Conservation (phyloP, 225 moss, liverwort and hornwort genomes). For the Pseudisothecium myosuroides region DNA sequence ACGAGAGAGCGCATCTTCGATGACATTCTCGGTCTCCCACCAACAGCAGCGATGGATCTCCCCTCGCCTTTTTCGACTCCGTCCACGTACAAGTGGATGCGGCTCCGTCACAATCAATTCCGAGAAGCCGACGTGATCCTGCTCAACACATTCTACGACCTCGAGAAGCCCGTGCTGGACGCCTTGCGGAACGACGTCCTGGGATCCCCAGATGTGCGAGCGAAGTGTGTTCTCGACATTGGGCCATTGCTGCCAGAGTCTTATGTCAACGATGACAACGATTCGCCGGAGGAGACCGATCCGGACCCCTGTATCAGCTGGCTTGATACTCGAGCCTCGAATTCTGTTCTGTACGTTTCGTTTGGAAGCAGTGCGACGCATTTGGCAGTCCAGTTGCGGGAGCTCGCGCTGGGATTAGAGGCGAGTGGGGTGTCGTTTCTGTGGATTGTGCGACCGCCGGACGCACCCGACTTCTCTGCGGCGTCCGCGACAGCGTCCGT, state of each 20-base stretch:
- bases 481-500: neutral
- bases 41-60: neutral
- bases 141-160: slow-evolving; percentile 16
- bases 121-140: slow-evolving; percentile 9
- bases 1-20: neutral
- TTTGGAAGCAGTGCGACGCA: slow-evolving; percentile 27
- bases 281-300: neutral
- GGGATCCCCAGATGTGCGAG: neutral
- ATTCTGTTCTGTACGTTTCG: slow-evolving; percentile 27
- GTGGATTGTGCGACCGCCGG: slow-evolving; percentile 29
- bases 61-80: neutral
- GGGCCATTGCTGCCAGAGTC: slow-evolving; percentile 30
- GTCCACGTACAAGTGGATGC: neutral
- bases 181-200: slow-evolving; percentile 12
- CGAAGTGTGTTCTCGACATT: slow-evolving; percentile 10
- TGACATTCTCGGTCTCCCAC: slow-evolving; percentile 23
- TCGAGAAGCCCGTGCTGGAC: slow-evolving; percentile 20
- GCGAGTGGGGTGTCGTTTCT: slow-evolving; percentile 24
- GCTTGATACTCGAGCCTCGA: neutral
- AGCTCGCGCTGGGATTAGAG: slow-evolving; percentile 25
- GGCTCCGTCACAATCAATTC: neutral
- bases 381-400: slow-evolving; percentile 12
- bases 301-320: slow-evolving; percentile 17
- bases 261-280: neutral
- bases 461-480: neutral